phyloP scores from a whole-genome alignment of 495 filamentous ascomycete species.

The Penicillium daleae region DNA sequence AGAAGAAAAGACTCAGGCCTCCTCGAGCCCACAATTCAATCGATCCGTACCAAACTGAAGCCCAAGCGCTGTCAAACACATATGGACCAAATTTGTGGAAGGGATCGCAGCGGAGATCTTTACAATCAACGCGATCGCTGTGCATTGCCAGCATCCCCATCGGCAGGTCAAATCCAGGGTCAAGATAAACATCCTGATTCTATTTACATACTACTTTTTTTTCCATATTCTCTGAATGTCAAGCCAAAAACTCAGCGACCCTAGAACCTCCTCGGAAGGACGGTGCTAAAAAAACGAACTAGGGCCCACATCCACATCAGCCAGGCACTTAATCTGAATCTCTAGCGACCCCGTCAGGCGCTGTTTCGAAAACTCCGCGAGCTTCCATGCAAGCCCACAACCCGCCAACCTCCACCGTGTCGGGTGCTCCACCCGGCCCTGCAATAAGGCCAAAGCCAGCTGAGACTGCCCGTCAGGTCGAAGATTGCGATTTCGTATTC shows the following conservation, averaged over 20 bases:
- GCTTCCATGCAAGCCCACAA: slow-evolving; percentile 10
- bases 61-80: neutral
- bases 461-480: slow-evolving; percentile 30
- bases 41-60: neutral
- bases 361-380: slow-evolving; percentile 6
- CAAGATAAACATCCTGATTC: neutral
- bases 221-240: too few species aligned
- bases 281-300: slow-evolving; percentile 3
- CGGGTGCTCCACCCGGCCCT: slow-evolving; percentile 29
- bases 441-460: slow-evolving; percentile 21
- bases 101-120: neutral
- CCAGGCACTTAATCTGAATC: slow-evolving; percentile 22
- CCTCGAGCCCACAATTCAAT: neutral
- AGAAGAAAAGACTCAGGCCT: neutral
- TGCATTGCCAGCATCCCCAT: neutral
- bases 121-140: neutral
- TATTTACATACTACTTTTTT: too few species aligned
- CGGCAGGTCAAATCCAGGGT: neutral
- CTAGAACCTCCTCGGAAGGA: slow-evolving; percentile 2
- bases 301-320: slow-evolving; percentile 3
- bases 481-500: neutral
- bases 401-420: slow-evolving; percentile 2
- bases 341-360: slow-evolving; percentile 6
- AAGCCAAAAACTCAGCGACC: neutral
- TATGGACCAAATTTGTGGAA: neutral